These are phyloP conservation scores for Bullera alba DNA, from an alignment of 768 basidiomycete species.

Conservation along the genomic window DNA sequence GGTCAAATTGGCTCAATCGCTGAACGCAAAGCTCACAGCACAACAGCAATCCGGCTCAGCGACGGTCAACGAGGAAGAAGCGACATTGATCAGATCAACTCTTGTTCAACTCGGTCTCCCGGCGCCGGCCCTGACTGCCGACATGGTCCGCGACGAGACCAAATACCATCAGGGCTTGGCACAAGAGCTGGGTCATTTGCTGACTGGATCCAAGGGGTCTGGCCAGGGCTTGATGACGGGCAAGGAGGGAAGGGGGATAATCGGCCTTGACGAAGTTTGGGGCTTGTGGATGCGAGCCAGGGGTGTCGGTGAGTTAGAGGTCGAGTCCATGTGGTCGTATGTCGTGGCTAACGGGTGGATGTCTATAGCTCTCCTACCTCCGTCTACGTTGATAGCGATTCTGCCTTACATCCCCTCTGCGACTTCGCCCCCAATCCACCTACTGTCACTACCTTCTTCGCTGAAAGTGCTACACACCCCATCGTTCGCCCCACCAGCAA, in stretches of 20 bases:
- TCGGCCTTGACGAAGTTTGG: conserved; percentile 89
- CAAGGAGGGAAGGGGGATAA: conserved; percentile 58
- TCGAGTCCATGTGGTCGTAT: background rate
- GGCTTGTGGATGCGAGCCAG: conserved; percentile 89
- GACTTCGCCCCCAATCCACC: conserved; percentile 62
- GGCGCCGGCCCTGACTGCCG: conserved; percentile 74
- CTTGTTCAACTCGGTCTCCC: conserved; percentile 83
- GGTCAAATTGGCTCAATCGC: conserved; percentile 71
- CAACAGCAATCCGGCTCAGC: conserved; percentile 27
- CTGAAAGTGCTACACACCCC: conserved; percentile 79
- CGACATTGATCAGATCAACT: conserved; percentile 78
- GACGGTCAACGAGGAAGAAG: conserved; percentile 39
- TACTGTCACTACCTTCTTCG: conserved; percentile 64
- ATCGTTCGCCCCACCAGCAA: conserved; percentile 60
- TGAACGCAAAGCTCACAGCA: conserved; percentile 71
- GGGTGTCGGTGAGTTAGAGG: conserved; percentile 64
- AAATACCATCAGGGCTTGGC: conserved; percentile 75
- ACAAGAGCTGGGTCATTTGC: conserved; percentile 66
- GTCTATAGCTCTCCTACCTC: conserved; percentile 72
- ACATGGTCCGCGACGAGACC: conserved; percentile 77
- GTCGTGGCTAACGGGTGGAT: background rate
- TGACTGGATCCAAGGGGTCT: conserved; percentile 51
- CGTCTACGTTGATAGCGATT: conserved; percentile 71
- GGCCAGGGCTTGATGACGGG: conserved; percentile 61
- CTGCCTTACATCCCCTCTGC: conserved; percentile 60